These are phyloP conservation scores for Sporothrix pallida DNA, from an alignment of 2,329 filamentous ascomycete species.

Conservation along the genomic window DNA sequence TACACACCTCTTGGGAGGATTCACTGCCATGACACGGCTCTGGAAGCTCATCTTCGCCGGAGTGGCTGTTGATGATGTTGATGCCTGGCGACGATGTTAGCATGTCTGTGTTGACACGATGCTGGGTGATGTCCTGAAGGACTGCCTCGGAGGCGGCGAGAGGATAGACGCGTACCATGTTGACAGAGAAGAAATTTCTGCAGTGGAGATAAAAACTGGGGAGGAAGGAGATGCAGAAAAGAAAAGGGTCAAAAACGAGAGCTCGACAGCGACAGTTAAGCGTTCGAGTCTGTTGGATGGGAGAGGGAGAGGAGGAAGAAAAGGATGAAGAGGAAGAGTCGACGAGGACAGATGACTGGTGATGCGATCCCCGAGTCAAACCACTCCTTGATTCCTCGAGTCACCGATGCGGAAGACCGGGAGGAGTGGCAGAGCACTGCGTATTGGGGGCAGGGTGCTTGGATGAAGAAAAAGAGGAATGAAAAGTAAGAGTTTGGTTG, in stretches of 20 bases:
- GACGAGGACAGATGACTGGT: neutral
- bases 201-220: conserved; percentile 1
- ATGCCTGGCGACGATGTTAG: conserved; percentile 57
- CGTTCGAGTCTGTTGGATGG: conserved; percentile 29
- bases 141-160: neutral
- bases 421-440: conserved; percentile 24
- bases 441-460: neutral
- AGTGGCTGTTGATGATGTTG: conserved; percentile 74
- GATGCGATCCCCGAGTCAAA: conserved; percentile 25
- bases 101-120: conserved; percentile 1
- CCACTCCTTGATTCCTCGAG: conserved; percentile 28
- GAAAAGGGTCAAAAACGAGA: neutral
- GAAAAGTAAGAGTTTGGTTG: neutral
- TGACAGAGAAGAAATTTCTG: neutral
- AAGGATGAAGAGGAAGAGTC: no score
- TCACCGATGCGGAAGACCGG: neutral
- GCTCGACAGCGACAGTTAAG: conserved; percentile 34
- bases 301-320: neutral
- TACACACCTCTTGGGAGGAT: conserved; percentile 82
- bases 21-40: conserved; percentile 79
- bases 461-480: conserved; percentile 10
- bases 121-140: neutral
- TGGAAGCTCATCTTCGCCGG: conserved; percentile 77
- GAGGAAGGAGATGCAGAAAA: neutral
- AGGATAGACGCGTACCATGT: conserved; percentile 17